phyloP scores from a whole-genome alignment of 1,284 basidiomycete genomes.

The Malassezia yamatoensis region DNA sequence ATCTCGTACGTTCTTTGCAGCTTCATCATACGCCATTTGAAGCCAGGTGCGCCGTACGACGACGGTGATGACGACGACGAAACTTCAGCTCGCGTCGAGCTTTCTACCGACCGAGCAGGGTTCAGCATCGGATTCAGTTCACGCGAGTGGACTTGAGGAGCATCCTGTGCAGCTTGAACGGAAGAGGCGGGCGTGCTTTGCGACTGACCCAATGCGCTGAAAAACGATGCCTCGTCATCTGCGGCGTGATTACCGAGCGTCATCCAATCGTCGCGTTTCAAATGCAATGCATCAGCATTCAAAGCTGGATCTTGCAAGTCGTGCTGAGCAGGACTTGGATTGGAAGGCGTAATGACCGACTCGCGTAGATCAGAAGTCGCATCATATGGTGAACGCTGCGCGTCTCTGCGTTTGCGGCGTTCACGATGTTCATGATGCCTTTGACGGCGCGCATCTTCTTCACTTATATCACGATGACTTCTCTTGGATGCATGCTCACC shows the following conservation, averaged over 20 bases:
- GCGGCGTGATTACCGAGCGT: conserved; percentile 52
- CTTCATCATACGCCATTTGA: conserved; percentile 96
- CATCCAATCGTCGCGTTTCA: conserved; percentile 84
- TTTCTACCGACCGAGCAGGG: background rate
- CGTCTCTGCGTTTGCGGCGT: background rate
- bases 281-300: background rate
- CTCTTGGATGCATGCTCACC: too few relatives aligned
- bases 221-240: conserved; percentile 44
- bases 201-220: conserved; percentile 69
- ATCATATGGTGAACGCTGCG: too few relatives aligned
- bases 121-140: conserved; percentile 70
- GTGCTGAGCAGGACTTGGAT: too few relatives aligned
- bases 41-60: conserved; percentile 67
- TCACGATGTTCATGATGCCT: conserved; percentile 4
- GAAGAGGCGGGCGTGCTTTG: conserved; percentile 50
- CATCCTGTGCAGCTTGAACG: conserved; percentile 60
- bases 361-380: too few relatives aligned
- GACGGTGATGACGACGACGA: background rate
- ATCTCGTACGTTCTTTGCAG: conserved; percentile 77
- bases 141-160: conserved; percentile 54
- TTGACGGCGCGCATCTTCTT: background rate
- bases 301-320: too few relatives aligned
- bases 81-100: background rate
- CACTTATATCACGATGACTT: background rate
- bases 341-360: too few relatives aligned